A percentile compares a stretch with the other conserved stretches of the same genome.
Conservation (phyloP, 768 basidiomycete species). For the Podaxis sp. region DNA sequence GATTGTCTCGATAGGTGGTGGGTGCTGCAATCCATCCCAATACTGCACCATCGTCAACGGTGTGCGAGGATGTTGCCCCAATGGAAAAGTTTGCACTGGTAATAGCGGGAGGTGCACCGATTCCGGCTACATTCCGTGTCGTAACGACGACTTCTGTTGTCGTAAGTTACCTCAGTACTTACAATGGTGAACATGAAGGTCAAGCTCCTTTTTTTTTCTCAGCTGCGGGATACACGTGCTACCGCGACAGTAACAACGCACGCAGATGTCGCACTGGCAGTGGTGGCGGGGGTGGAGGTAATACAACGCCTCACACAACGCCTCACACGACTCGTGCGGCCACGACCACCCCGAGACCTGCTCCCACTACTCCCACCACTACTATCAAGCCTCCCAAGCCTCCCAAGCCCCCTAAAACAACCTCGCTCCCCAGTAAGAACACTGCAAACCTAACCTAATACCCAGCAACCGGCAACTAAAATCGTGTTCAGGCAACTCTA, state of each 20-base stretch:
- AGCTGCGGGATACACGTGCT: neutral
- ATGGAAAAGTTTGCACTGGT: constrained; percentile 3
- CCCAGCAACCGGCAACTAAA: neutral
- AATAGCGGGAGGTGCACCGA: neutral
- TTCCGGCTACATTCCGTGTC: neutral
- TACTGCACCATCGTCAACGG: neutral
- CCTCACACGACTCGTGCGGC: neutral
- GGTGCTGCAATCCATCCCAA: neutral
- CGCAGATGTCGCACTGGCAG: neutral
- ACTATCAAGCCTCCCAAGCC: neutral
- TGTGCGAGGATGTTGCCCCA: neutral
- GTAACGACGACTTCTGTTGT: constrained; percentile 2
- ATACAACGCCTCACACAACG: neutral
- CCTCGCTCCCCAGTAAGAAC: neutral
- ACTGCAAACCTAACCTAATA: neutral
- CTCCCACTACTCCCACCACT: neutral
- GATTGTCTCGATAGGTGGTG: neutral
- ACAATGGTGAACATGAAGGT: neutral
- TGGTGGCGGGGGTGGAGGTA: neutral
- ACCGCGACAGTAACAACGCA: neutral
- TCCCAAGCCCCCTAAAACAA: neutral
- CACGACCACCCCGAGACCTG: neutral
- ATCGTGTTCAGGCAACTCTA: neutral
- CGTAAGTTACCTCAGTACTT: neutral
- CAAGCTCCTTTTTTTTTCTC: neutral